phyloP scores from a whole-genome alignment of 1,139 yeast genomes.

The Hyphopichia burtonii region DNA sequence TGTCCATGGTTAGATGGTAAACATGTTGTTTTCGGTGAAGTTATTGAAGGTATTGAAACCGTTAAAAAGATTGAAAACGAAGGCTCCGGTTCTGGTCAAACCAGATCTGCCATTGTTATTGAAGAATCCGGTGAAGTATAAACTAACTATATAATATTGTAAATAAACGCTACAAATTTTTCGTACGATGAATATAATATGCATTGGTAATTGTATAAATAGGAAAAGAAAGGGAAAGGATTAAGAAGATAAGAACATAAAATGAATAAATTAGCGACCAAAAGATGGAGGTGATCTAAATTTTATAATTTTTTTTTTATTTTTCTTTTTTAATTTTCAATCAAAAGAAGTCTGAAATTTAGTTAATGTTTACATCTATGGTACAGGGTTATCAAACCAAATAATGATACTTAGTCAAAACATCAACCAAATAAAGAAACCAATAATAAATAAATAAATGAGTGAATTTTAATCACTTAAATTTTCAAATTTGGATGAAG shows the following conservation, averaged over 20 bases:
- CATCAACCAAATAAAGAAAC: background rate
- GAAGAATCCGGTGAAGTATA: slow-evolving; percentile 38
- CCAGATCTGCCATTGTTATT: slow-evolving; percentile 29
- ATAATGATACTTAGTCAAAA: background rate
- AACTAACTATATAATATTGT: slow-evolving; percentile 6
- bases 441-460: background rate
- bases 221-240: background rate
- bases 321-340: background rate
- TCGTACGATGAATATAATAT: background rate
- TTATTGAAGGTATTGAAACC: slow-evolving; percentile 37
- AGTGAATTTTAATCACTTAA: slow-evolving; percentile 10
- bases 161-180: no score
- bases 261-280: background rate
- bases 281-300: background rate
- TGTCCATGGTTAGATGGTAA: slow-evolving; percentile 45
- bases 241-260: background rate
- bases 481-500: slow-evolving; percentile 35
- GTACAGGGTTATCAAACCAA: background rate
- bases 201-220: background rate
- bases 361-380: background rate
- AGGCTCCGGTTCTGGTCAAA: slow-evolving; percentile 32
- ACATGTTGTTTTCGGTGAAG: slow-evolving; percentile 45
- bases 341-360: background rate
- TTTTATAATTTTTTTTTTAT: background rate
- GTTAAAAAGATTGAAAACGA: slow-evolving; percentile 36